Base-by-base conservation (phyloP, 1,139 yeast genomes). In the Nakaseomyces kungkrabaensis region DNA sequence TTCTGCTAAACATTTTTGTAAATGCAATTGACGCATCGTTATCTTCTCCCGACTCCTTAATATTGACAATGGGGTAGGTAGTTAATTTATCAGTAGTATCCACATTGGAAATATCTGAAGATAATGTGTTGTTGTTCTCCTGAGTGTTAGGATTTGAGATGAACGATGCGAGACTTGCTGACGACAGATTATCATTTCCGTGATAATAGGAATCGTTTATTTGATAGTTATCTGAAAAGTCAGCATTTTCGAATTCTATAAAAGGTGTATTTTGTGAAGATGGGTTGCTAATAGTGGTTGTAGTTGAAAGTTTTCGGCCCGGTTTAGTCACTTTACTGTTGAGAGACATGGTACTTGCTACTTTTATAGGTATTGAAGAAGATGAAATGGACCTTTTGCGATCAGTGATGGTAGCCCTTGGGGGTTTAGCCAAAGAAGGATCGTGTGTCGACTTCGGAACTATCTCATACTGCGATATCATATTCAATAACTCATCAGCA, bases 21-120 rank as follows among this genome's bases (percentile, higher is more conserved):
- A 66, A 66, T 47, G 68, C 69, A 33, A 65, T 57, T 6, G 67
- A 62, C 3, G 69, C 69, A 55, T 66, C 69, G 51, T 65, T 65
- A 41, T 65, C 68, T 46, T 62, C 67, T n/a, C 44, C 44, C 4
- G 33, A 5, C 13, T 41, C 44, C 8, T 17, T 41, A 4, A 29
- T 29, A 17, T 41, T n/a, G 11, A 8, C 34, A 7, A 27, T 41
- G 5, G 34, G 33, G 10, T 27, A 29, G 29, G 24, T 17, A 17
- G 40, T 26, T n/a, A 37, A 4, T 36, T 40, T 46, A 37, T 45
- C 34, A 26, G 17, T 22, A 24, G 29, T 47, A 43, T 43, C 38
- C 10, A 41, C 34, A 7, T 43, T 11, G 31, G 46, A 32, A 22
- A 29, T 7, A 22, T 43, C 34, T n/a, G 44, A n/a, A 4, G 34